These are phyloP conservation scores for Mollisia scopiformis DNA, from an alignment of 2,329 filamentous ascomycete species.

Conservation along the genomic window DNA sequence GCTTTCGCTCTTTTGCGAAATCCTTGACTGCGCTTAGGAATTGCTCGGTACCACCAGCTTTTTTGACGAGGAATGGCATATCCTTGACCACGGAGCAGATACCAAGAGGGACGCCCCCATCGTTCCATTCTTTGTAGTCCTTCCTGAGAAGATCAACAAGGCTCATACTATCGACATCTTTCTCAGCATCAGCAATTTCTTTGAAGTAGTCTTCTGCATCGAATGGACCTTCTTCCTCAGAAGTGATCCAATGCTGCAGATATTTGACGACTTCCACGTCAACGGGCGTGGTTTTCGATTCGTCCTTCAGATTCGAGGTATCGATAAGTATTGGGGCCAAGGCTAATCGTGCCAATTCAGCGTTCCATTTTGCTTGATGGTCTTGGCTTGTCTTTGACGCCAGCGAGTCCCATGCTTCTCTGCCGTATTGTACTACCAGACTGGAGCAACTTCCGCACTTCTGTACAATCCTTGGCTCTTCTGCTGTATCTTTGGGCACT, in stretches of 20 bases:
- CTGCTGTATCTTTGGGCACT: slow-evolving; percentile 48
- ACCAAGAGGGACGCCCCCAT: slow-evolving; percentile 60
- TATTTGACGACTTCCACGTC: slow-evolving; percentile 62
- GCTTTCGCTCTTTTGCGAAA: slow-evolving; percentile 57
- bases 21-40: slow-evolving; percentile 52
- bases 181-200: slow-evolving; percentile 65
- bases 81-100: slow-evolving; percentile 66
- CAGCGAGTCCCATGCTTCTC: slow-evolving; percentile 59
- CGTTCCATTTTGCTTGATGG: slow-evolving; percentile 45
- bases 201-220: slow-evolving; percentile 59
- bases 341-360: slow-evolving; percentile 66
- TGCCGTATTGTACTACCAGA: slow-evolving; percentile 64
- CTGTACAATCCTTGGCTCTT: slow-evolving; percentile 62
- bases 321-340: slow-evolving; percentile 76
- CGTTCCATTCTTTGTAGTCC: slow-evolving; percentile 82
- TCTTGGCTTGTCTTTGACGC: slow-evolving; percentile 42
- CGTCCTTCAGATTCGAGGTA: slow-evolving; percentile 65
- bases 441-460: slow-evolving; percentile 75
- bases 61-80: slow-evolving; percentile 64
- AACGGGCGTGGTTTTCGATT: slow-evolving; percentile 65
- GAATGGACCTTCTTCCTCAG: slow-evolving; percentile 42
- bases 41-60: slow-evolving; percentile 43
- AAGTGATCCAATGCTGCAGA: slow-evolving; percentile 51
- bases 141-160: slow-evolving; percentile 74
- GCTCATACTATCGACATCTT: slow-evolving; percentile 62